Evolutionary conservation across 2,329 filamentous ascomycete species (phyloP).

Genomic region (Calycina marina): DNA sequence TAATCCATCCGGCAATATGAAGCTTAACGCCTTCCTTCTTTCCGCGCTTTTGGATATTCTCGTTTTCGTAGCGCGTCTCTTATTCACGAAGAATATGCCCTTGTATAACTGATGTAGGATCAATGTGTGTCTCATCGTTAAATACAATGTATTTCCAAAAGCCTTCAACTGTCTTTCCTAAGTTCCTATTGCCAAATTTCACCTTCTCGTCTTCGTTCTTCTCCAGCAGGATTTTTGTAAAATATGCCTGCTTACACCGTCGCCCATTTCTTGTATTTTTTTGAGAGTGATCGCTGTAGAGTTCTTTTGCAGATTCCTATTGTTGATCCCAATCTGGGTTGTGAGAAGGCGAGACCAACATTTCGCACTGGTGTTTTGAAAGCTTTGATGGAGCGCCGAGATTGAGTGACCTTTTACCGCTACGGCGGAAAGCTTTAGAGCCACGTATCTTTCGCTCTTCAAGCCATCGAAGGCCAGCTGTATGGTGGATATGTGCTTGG

Average conservation of each 20-base stretch:
- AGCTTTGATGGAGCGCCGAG: no score
- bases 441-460: no score
- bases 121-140: not conserved
- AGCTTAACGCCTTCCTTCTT: not conserved
- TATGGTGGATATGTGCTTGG: no score
- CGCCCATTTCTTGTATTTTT: not conserved
- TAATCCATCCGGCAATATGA: not conserved
- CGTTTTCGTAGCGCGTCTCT: not conserved
- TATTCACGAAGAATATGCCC: not conserved
- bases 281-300: no score
- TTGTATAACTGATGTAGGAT: not conserved
- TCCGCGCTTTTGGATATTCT: slow-evolving; percentile 1
- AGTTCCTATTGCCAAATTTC: not conserved
- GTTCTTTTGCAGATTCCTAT: not conserved
- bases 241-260: not conserved
- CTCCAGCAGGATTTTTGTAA: not conserved
- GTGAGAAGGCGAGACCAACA: not conserved
- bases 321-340: not conserved
- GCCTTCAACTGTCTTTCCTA: not conserved
- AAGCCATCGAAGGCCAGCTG: no score
- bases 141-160: not conserved
- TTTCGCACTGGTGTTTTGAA: not conserved
- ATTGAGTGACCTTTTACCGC: no score
- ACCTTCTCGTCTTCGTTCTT: not conserved
- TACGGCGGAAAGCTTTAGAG: no score